Base-by-base conservation (phyloP, 257 asterid genomes). In the Salvia miltiorrhiza region DNA sequence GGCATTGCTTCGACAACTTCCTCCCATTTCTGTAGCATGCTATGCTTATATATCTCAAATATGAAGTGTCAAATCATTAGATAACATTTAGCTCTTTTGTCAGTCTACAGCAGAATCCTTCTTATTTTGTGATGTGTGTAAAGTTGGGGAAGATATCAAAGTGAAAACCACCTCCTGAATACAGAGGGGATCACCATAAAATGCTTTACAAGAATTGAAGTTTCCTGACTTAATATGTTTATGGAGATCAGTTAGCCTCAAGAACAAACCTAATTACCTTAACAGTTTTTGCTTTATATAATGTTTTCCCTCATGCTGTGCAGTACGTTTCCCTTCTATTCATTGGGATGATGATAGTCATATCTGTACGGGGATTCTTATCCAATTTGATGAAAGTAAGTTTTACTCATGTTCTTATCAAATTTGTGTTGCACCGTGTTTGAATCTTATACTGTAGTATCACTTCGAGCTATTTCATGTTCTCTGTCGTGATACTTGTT, bases 291-390 rank as follows among this genome's bases (percentile, higher is more conserved):
- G 30, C 37, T 32, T 26, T 54, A 35, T 71, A 77, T 49, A 69
- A 60, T 67, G 43, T 24, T 30, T 55, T 48, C 61, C 23, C 43
- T 59, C 23, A 23, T 73, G 37, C 67, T 70, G 53, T 83, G 87
- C 93, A 93, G 98, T 93, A 93, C 68, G 82, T 93, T 63, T 93
- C 98, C 45, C 93, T 93, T 68, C 54, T 93, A 79, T 93, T 93
- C 87, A 90, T 93, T 1, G 98, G 98, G 79, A 81, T 93, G 92
- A 81, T 93, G 85, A 88, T 93, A 48, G 95, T 86, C 65, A 79
- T 93, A 68, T 93, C 98, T 20, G 96, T 93, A 19, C 87, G 98
- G 56, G 98, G 98, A 73, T 93, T 93, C 88, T 64, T 93, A 70
- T 65, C 89, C 30, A 93, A 93, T 76, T 76, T 93, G 86, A 93